These are phyloP conservation scores for Acorus gramineus DNA, from an alignment of 106 monocot genomes.

Conservation along the genomic window DNA sequence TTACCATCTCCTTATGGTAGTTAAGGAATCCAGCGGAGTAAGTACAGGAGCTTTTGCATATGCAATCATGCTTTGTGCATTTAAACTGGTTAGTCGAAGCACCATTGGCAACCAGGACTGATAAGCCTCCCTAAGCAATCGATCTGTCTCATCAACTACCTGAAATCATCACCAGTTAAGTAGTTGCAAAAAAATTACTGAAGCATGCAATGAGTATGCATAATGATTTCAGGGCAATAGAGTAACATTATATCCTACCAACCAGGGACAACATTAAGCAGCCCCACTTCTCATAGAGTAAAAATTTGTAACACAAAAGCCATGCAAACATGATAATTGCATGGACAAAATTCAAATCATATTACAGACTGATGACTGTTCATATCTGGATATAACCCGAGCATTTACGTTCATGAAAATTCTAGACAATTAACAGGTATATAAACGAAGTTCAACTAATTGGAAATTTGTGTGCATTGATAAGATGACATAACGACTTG, in stretches of 20 bases:
- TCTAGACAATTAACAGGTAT: too few relatives aligned
- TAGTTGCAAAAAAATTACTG: too few relatives aligned
- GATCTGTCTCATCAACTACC: constrained; percentile 95
- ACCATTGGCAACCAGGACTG: constrained; percentile 90
- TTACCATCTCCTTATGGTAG: constrained; percentile 77
- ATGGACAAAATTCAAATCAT: constrained; percentile 1
- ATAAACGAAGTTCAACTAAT: too few relatives aligned
- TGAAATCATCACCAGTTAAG: constrained; percentile 12
- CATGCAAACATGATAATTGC: neutral
- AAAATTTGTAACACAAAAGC: neutral
- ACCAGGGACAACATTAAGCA: neutral
- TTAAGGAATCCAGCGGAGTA: constrained; percentile 27
- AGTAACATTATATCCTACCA: neutral
- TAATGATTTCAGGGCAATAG: neutral
- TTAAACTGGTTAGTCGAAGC: constrained; percentile 41
- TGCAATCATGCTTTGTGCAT: constrained; percentile 16
- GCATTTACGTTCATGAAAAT: too few relatives aligned
- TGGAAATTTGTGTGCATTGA: too few relatives aligned
- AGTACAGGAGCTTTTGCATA: constrained; percentile 7
- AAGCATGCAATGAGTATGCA: too few relatives aligned
- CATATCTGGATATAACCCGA: too few relatives aligned
- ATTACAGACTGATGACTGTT: too few relatives aligned
- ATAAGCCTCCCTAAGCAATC: constrained; percentile 86
- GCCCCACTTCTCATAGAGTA: too few relatives aligned
- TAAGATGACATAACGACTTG: too few relatives aligned